Evolutionary conservation across 345 rosid genomes (phyloP).

Genomic region (Noccaea bulbosa): DNA sequence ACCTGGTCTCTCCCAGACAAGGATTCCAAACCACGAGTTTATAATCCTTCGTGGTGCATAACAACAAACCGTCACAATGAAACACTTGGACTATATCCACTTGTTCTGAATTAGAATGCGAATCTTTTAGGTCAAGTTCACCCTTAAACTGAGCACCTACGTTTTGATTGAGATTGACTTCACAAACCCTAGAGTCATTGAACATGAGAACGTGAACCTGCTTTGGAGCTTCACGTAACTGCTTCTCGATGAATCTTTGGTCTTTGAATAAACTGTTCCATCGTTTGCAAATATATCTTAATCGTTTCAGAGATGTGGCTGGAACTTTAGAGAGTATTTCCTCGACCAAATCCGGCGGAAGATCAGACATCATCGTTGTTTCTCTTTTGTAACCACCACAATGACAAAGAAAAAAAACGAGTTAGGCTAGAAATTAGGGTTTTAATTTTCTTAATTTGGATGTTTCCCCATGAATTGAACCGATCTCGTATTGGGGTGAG

Average conservation of each 20-base stretch:
- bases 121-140: background rate
- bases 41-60: background rate
- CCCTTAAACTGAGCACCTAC: background rate
- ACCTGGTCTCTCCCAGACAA: background rate
- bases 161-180: background rate
- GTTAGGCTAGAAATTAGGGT: background rate
- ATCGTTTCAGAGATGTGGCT: background rate
- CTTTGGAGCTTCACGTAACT: background rate
- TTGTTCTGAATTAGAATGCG: background rate
- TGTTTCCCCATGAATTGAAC: no score
- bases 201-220: background rate
- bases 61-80: conserved; percentile 23
- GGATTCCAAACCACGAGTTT: background rate
- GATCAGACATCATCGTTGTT: background rate
- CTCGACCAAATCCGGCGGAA: background rate
- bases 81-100: background rate
- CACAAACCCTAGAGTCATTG: background rate
- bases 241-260: background rate
- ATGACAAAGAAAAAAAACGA: background rate
- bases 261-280: background rate
- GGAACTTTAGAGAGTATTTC: background rate
- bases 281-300: background rate
- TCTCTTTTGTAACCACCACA: background rate
- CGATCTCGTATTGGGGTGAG: no score
- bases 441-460: no score